Percentiles rank a stretch among this genome's conserved stretches.
Evolutionary conservation across 495 filamentous ascomycete species (phyloP).

Genomic region (Extremus antarcticus): DNA sequence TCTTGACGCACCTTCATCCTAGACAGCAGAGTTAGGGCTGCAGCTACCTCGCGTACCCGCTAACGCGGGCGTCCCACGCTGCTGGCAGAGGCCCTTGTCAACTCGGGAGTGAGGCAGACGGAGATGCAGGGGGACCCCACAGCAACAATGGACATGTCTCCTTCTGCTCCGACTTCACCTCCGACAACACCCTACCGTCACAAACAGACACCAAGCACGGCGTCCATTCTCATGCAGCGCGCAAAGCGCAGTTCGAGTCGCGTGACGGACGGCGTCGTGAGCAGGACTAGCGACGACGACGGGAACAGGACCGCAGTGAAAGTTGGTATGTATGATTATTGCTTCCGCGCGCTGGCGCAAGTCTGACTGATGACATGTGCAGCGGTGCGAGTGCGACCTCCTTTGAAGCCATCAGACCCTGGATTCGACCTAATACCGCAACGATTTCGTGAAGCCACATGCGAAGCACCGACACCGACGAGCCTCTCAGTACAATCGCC

Average conservation of each 20-base stretch:
- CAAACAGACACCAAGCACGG: constrained; percentile 1
- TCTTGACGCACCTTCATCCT: neutral
- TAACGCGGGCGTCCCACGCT: neutral
- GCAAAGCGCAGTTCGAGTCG: constrained; percentile 70
- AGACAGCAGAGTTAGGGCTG: neutral
- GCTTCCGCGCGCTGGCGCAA: neutral
- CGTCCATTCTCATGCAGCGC: constrained; percentile 11
- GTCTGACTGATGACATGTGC: constrained; percentile 17
- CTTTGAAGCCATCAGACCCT: constrained; percentile 71
- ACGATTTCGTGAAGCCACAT: constrained; percentile 87
- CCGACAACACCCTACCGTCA: constrained; percentile 41
- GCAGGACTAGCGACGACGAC: constrained; percentile 78
- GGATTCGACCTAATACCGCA: constrained; percentile 91
- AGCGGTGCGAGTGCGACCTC: constrained; percentile 93
- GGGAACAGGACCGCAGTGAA: constrained; percentile 93
- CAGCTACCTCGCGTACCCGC: neutral
- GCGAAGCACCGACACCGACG: constrained; percentile 74
- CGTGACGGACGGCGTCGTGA: constrained; percentile 75
- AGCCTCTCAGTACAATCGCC: constrained; percentile 80
- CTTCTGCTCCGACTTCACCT: constrained; percentile 35
- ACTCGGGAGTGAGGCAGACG: neutral
- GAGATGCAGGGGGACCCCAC: neutral
- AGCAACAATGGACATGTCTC: neutral
- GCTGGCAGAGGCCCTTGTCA: neutral
- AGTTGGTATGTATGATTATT: constrained; percentile 76